phyloP scores from a whole-genome alignment of 139 green algal species.

The Pleodorina starrii region DNA sequence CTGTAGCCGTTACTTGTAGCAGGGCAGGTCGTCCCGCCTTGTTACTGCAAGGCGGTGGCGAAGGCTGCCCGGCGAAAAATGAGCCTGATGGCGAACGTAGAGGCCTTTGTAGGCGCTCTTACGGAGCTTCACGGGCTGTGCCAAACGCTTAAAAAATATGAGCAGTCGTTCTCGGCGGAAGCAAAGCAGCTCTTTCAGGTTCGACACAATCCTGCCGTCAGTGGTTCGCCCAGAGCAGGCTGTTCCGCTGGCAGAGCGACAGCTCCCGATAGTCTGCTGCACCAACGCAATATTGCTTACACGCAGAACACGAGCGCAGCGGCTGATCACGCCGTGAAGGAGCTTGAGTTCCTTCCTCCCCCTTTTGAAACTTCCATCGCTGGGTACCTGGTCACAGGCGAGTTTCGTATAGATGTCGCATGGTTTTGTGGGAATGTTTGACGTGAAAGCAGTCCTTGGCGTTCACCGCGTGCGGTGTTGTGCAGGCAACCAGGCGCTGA shows the following conservation, averaged over 20 bases:
- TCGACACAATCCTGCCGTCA: not conserved
- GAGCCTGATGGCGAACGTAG: not conserved
- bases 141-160: conserved; percentile 41
- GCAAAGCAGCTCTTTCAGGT: conserved; percentile 43
- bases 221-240: too few species aligned
- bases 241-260: too few species aligned
- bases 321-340: not conserved
- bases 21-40: not conserved
- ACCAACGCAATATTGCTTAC: too few species aligned
- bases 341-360: conserved; percentile 15
- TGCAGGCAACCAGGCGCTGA: conserved; percentile 47
- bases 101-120: not conserved
- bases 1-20: not conserved
- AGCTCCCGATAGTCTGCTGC: too few species aligned
- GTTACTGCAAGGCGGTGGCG: not conserved
- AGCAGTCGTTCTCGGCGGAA: conserved; percentile 15
- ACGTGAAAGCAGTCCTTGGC: not conserved
- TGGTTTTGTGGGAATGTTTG: not conserved
- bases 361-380: not conserved
- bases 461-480: not conserved
- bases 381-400: conserved; percentile 28
- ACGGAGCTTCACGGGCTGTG: conserved; percentile 1
- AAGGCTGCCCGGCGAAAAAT: not conserved
- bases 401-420: not conserved
- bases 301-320: not conserved